phyloP scores from a whole-genome alignment of 371 early-diverging fungal genomes.

The Conidiobolus coronatus region DNA sequence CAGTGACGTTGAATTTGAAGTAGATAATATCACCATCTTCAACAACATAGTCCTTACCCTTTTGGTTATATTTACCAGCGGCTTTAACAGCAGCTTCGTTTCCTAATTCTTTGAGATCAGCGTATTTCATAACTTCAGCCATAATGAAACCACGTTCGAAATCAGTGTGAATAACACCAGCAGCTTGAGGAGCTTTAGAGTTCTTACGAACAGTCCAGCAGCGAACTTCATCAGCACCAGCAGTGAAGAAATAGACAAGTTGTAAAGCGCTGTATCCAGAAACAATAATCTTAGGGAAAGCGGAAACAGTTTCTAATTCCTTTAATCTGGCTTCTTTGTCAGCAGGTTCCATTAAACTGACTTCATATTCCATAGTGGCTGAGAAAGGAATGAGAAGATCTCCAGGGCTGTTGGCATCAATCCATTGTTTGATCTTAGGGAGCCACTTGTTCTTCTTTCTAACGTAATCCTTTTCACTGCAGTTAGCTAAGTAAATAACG shows the following conservation, averaged over 20 bases:
- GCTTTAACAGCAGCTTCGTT: constrained; percentile 48
- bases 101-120: constrained; percentile 41
- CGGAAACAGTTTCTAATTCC: constrained; percentile 17
- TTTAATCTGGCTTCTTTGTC: constrained; percentile 17
- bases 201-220: constrained; percentile 58
- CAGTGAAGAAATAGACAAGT: constrained; percentile 79
- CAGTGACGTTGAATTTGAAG: constrained; percentile 20
- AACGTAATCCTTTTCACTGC: constrained; percentile 45
- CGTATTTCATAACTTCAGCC: constrained; percentile 73
- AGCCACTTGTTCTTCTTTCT: constrained; percentile 52
- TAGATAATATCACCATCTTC: constrained; percentile 38
- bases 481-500: constrained; percentile 80
- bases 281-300: constrained; percentile 48
- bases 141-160: constrained; percentile 79
- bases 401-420: constrained; percentile 65
- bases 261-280: constrained; percentile 73
- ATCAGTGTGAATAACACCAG: constrained; percentile 70
- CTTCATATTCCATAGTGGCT: constrained; percentile 41
- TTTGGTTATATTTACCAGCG: constrained; percentile 46
- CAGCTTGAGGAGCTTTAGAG: constrained; percentile 80
- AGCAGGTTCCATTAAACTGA: constrained; percentile 14
- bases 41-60: constrained; percentile 55
- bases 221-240: constrained; percentile 66
- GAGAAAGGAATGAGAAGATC: constrained; percentile 84
- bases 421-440: constrained; percentile 74